Evolutionary conservation across 768 basidiomycete genomes (phyloP), one percentile per base, ranked within the genome.

Genomic region (Rhizopogon roseolus): DNA sequence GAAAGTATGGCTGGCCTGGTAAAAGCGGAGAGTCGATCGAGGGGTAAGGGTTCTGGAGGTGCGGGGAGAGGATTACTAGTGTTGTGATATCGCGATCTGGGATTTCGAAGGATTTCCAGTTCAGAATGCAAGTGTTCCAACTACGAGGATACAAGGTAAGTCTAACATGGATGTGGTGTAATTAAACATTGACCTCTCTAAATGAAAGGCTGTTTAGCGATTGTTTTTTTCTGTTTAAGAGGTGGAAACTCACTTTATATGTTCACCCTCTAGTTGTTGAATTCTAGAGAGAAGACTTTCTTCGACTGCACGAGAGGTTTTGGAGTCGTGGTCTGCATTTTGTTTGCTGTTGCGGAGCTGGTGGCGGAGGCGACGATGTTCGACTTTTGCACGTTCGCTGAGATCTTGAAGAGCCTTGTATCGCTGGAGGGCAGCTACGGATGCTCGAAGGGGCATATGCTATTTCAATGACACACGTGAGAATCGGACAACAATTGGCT

Each of bases 21-120:
- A 49, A 78, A 74, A 10, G 71, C 49, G 10, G 78, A 75, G 17
- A 79, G 67, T 39, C 71, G 68, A 25, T 78, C 76, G 9, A 76
- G 65, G 8, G 77, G 71, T 6, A 82, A 64, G 3, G 80, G 81
- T 52, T 78, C 74, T 11, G 82, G 82, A n/a, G 82, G 82, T 40
- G 70, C 64, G 22, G 82, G 82, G 17, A 84, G 73, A 4, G 82
- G 82, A 59, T 82, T 82, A 37, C 64, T 62, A 48, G 62, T 61
- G 54, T 71, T 66, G 48, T 60, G 68, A 58, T 60, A 68, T 41
- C 61, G 65, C 5, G 62, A 59, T 38, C 68, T 59, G 42, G 66
- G 63, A 10, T 65, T 56, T 14, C 68, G 70, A 53, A 76, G 70
- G 19, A 68, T 64, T 54, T 72, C 66, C 6, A 77, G 61, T 55